phyloP scores from a whole-genome alignment of 352 stramenopile genomes.

The Pythium coloratum region DNA sequence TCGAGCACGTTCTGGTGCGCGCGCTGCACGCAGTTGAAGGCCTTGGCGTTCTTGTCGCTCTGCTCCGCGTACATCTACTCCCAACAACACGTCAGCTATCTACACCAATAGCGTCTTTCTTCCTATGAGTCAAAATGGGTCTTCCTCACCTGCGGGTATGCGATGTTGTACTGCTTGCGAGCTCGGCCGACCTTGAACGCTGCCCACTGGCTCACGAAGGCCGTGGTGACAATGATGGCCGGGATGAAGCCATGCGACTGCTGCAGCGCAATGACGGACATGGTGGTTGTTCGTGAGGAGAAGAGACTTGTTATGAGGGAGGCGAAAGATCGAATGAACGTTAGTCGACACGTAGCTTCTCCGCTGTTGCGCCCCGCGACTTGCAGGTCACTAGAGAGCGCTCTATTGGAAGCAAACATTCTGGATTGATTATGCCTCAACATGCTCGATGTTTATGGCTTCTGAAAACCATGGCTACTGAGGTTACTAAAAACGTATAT shows the following conservation, averaged over 20 bases:
- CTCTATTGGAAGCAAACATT: background rate
- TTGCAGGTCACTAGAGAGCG: background rate
- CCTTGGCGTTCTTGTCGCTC: constrained; percentile 86
- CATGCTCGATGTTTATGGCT: background rate
- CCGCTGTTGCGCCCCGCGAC: background rate
- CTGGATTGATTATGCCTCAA: background rate
- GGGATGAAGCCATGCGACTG: constrained; percentile 63
- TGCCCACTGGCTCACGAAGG: constrained; percentile 61
- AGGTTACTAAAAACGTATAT: too few species aligned
- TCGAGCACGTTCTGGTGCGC: constrained; percentile 93
- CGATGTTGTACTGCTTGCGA: constrained; percentile 66
- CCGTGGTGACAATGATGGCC: constrained; percentile 51
- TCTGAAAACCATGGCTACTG: too few species aligned
- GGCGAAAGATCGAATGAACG: constrained; percentile 11
- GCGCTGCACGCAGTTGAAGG: constrained; percentile 92
- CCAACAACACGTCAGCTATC: too few species aligned
- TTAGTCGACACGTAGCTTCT: background rate
- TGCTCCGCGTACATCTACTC: constrained; percentile 86
- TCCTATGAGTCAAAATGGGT: too few species aligned
- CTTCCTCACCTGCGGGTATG: constrained; percentile 39
- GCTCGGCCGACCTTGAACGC: constrained; percentile 53
- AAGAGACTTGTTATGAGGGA: background rate
- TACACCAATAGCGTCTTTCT: too few species aligned
- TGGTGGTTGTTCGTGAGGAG: constrained; percentile 1
- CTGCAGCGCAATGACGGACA: constrained; percentile 57